Percentiles rank a stretch among this genome's conserved stretches.
These are phyloP conservation scores for Heliamphora exappendiculata DNA, from an alignment of 148 eudicot species.

Conservation along the genomic window DNA sequence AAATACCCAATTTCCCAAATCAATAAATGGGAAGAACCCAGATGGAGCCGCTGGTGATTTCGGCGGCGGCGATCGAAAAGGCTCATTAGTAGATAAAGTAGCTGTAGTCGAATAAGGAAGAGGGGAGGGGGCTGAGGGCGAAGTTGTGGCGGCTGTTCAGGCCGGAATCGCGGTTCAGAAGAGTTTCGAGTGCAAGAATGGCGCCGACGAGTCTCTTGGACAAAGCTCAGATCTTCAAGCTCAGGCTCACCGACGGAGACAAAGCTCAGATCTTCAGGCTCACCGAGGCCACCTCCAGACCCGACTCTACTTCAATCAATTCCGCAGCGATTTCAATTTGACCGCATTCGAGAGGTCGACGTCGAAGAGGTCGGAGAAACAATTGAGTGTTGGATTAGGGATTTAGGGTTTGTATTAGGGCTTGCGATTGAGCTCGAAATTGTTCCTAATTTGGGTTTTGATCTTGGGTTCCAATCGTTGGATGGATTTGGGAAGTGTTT, in stretches of 20 bases:
- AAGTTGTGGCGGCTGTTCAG: too few species aligned
- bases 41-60: constrained; percentile 69
- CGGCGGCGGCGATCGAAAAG: constrained; percentile 80
- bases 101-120: constrained; percentile 26
- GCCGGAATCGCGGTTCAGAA: too few species aligned
- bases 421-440: constrained; percentile 39
- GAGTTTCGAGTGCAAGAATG: too few species aligned
- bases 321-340: constrained; percentile 40
- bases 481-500: constrained; percentile 55
- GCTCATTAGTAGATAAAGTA: constrained; percentile 69
- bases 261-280: constrained; percentile 98
- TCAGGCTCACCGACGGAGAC: constrained; percentile 72
- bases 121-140: constrained; percentile 37
- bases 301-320: constrained; percentile 54
- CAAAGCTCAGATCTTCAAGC: too few species aligned
- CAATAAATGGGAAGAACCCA: too few species aligned
- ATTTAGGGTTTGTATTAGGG: constrained; percentile 50
- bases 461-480: constrained; percentile 44
- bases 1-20: too few species aligned
- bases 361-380: constrained; percentile 64
- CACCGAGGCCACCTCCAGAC: constrained; percentile 68
- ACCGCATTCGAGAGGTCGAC: constrained; percentile 62
- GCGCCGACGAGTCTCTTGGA: constrained; percentile 73
- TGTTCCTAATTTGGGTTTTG: constrained; percentile 43
- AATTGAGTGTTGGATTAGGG: constrained; percentile 48